phyloP scores from a whole-genome alignment of 164 flowering plant species.

The Stephania cephalantha region DNA sequence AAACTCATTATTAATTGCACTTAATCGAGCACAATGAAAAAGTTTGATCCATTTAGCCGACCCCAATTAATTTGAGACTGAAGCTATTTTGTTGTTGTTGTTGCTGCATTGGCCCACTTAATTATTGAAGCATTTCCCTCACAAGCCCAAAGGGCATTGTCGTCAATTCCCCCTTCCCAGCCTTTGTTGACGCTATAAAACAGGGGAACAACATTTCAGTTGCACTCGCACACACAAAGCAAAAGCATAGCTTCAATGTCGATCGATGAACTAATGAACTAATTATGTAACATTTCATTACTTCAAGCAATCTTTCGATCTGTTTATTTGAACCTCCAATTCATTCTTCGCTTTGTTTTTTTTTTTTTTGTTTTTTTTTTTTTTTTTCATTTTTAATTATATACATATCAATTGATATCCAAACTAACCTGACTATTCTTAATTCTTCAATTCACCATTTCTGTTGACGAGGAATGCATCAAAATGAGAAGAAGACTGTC shows the following conservation, averaged over 20 bases:
- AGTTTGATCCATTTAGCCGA: too few relatives aligned
- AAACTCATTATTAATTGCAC: too few relatives aligned
- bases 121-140: not conserved
- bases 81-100: too few relatives aligned
- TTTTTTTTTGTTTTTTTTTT: too few relatives aligned
- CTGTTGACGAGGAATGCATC: slow-evolving; percentile 24
- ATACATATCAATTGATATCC: too few relatives aligned
- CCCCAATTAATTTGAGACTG: too few relatives aligned
- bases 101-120: not conserved
- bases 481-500: slow-evolving; percentile 20
- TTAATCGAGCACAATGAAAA: too few relatives aligned
- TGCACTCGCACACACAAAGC: not conserved
- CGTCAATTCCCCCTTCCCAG: not conserved
- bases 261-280: not conserved
- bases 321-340: too few relatives aligned
- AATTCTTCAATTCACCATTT: too few relatives aligned
- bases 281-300: not conserved
- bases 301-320: not conserved
- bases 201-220: not conserved
- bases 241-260: not conserved
- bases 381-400: too few relatives aligned
- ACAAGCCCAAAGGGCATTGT: not conserved
- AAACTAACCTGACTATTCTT: too few relatives aligned
- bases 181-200: not conserved
- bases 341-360: not conserved